Conservation (phyloP, 2,329 filamentous ascomycete genomes). For the Diaporthe capsici region DNA sequence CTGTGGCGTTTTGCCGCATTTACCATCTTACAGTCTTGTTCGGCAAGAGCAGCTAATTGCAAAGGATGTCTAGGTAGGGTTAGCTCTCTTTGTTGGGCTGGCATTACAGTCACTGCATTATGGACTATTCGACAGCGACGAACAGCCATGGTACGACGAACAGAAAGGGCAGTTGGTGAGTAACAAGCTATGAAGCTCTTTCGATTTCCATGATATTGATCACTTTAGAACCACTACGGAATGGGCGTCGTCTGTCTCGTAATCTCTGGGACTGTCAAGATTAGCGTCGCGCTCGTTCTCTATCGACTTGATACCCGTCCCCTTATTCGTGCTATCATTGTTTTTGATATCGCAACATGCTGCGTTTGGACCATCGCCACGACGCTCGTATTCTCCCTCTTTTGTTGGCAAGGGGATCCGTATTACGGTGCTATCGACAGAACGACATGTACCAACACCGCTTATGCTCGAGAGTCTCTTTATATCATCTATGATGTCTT, state of each 20-base stretch:
- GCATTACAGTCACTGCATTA: background rate
- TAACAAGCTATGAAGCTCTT: accelerated
- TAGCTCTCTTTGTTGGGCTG: constrained; percentile 28
- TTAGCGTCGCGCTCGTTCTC: constrained; percentile 39
- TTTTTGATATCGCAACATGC: constrained; percentile 36
- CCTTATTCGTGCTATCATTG: constrained; percentile 18
- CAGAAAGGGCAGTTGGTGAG: background rate
- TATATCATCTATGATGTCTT: constrained; percentile 33
- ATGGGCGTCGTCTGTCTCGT: constrained; percentile 35
- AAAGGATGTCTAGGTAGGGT: background rate
- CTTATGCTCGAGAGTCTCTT: constrained; percentile 34
- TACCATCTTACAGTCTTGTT: background rate
- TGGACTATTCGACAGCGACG: background rate
- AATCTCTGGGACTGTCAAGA: constrained; percentile 36
- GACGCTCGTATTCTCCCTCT: constrained; percentile 26
- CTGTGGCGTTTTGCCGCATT: accelerated
- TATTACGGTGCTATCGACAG: background rate
- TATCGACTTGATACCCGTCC: constrained; percentile 38
- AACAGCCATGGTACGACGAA: background rate
- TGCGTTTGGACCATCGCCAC: constrained; percentile 33
- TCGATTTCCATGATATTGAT: background rate
- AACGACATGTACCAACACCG: constrained; percentile 10
- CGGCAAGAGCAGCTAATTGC: background rate
- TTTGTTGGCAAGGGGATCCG: constrained; percentile 2
- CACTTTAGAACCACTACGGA: constrained; percentile 9